Evolutionary conservation across 1,284 basidiomycete species (phyloP), one percentile per base, ranked within the genome.

Genomic region (Leccinum laetum): DNA sequence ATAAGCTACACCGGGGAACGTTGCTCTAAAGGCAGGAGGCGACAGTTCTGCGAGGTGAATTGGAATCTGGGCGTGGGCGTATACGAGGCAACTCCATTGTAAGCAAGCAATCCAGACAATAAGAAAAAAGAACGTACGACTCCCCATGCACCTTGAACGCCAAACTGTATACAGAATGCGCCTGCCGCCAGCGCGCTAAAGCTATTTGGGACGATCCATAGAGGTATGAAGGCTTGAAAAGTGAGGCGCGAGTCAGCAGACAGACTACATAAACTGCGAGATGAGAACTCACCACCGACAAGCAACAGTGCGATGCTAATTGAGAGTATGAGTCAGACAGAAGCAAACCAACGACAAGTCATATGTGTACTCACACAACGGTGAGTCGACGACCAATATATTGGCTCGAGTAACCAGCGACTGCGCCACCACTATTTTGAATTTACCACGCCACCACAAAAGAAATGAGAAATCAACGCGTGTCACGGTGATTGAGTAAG

Each of bases 1-100:
- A 79, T 97, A 99, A 2, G 92, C 90, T 2, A 97, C 86, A 69
- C 96, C 96, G 39, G 93, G 91, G 84, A 96, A 98, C 0, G 93
- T 93, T 8, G 95, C 94, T 62, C 96, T 85, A 85, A 97, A 99
- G 0, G 94, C 95, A 7, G 95, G 90, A 0, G 95, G 95, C 0
- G 93, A 91, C 77, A 97, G 87, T 77, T 98, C 97, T 7, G 90
- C 86, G 7, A 98, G 84, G 75, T 93, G 90, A 73, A 95, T 93
- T 1, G 93, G 93, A 69, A 95, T 90, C 81, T 90, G 71, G 32
- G 11, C n/a, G 18, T 29, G 5, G 24, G 3, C 1, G n/a, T 11
- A 53, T 53, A 9, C 29, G 18, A 14, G 26, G 65, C n/a, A 56
- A 55, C 14, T 26, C 14, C 10, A 46, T n/a, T 55, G 4, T 16